A percentile compares a stretch with the other conserved stretches of the same genome.
Conservation (phyloP, 805 yeast genomes). For the Candida silvatica region DNA sequence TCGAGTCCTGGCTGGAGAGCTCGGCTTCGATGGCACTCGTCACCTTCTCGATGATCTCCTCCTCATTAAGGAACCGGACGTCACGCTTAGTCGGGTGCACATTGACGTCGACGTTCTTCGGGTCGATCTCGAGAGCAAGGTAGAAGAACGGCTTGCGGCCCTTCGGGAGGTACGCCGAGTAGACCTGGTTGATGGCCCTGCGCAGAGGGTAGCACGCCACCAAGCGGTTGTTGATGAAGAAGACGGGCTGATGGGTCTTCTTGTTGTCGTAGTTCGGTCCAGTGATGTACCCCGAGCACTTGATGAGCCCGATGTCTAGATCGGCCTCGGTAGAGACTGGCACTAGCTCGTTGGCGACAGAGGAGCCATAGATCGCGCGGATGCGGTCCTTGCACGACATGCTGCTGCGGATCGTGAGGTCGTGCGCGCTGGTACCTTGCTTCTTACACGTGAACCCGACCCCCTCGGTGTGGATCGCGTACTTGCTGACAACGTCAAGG, state of each 20-base stretch:
- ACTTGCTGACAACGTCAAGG: constrained; percentile 74
- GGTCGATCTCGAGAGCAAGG: constrained; percentile 55
- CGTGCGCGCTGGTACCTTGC: constrained; percentile 63
- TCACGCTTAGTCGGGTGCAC: constrained; percentile 95
- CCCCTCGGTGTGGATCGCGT: constrained; percentile 62
- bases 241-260: constrained; percentile 56
- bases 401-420: constrained; percentile 49
- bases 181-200: constrained; percentile 57
- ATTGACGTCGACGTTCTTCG: constrained; percentile 79
- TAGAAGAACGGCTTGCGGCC: constrained; percentile 75
- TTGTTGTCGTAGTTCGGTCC: constrained; percentile 65
- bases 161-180: constrained; percentile 63
- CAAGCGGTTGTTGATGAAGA: constrained; percentile 80
- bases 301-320: constrained; percentile 37
- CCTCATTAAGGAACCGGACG: constrained; percentile 78
- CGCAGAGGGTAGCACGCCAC: constrained; percentile 77
- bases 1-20: constrained; percentile 51
- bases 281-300: constrained; percentile 54
- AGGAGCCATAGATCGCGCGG: constrained; percentile 61
- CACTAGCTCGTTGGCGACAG: constrained; percentile 57
- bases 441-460: constrained; percentile 78
- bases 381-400: constrained; percentile 57
- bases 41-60: constrained; percentile 67
- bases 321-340: constrained; percentile 30
- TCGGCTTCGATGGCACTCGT: constrained; percentile 38